A percentile compares a stretch with the other conserved stretches of the same genome.
Conservation (phyloP, 805 yeast genomes). For the Hanseniaspora hatyaiensis region DNA sequence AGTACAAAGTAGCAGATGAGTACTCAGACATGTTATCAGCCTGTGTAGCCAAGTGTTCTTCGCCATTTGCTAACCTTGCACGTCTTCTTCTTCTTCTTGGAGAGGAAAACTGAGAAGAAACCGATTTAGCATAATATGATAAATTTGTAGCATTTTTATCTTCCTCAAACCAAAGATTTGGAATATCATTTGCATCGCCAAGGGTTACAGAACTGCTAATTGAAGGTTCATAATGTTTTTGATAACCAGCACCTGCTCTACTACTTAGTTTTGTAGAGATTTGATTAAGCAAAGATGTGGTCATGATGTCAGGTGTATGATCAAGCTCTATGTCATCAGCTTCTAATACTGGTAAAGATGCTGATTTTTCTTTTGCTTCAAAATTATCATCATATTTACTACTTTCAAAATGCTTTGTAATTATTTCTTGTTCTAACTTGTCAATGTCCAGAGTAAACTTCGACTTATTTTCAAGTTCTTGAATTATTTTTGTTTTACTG, state of each 20-base stretch:
- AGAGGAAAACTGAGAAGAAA: constrained; percentile 24
- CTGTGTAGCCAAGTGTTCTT: neutral
- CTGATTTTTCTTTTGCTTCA: neutral
- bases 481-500: neutral
- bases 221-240: neutral
- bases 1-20: constrained; percentile 22
- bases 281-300: constrained; percentile 5
- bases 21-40: constrained; percentile 22
- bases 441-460: too few species aligned
- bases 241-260: neutral
- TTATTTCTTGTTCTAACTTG: neutral
- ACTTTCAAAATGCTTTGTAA: neutral
- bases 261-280: neutral
- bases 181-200: neutral
- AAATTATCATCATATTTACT: neutral
- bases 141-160: constrained; percentile 12
- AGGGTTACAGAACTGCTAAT: constrained; percentile 1
- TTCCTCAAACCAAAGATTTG: neutral
- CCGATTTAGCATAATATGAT: constrained; percentile 29
- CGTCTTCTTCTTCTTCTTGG: constrained; percentile 21
- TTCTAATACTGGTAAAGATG: neutral
- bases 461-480: neutral
- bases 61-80: constrained; percentile 8
- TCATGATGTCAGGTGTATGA: constrained; percentile 1
- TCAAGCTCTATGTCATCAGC: neutral